Base-by-base conservation (phyloP, 768 basidiomycete genomes). In the Rubroboletus satanas region DNA sequence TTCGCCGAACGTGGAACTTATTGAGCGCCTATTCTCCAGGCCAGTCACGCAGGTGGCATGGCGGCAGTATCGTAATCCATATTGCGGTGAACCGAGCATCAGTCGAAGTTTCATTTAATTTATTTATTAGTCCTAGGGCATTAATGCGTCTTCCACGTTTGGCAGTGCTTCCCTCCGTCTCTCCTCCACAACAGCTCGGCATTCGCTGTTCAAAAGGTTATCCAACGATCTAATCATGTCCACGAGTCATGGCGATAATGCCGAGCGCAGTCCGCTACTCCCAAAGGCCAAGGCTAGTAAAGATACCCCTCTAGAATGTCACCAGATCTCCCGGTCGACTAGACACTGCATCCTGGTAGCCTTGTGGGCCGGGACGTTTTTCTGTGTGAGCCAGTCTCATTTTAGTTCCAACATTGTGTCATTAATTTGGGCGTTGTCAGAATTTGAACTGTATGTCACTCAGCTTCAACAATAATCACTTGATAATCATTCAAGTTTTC, bases 311-410 rank as follows among this genome's bases (percentile, higher is more conserved):
- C 43, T 45, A 41, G 83, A 82, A 1, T 85, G 85, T 5, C 63
- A 80, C 29, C 83, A 87, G 45, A 79, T 88, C 26, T 75, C 83
- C 7, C 66, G 65, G n/a, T 73, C 76, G 2, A 84, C 78, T 18
- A 74, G 84, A 12, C 76, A 79, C 63, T 78, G 79, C 0, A 88
- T 88, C 52, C 65, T 88, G 43, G 80, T 79, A 11, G 84, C 84
- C 21, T 74, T 88, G 43, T 87, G 85, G 85, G 69, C 77, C 4
- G 85, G 80, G 1, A 83, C 80, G 2, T 88, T 88, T 70, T 76
- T 90, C 42, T 83, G 81, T 46, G 87, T 89, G 65, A 65, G 85
- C 7, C n/a, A 33, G 45, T 33, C 36, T 36, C 21, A 3, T 26
- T 21, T 9, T 4, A 28, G 32, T 23, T 36, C 35, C 15, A 12